Base-by-base conservation (phyloP, 768 basidiomycete genomes). In the Favolaschia claudopus region DNA sequence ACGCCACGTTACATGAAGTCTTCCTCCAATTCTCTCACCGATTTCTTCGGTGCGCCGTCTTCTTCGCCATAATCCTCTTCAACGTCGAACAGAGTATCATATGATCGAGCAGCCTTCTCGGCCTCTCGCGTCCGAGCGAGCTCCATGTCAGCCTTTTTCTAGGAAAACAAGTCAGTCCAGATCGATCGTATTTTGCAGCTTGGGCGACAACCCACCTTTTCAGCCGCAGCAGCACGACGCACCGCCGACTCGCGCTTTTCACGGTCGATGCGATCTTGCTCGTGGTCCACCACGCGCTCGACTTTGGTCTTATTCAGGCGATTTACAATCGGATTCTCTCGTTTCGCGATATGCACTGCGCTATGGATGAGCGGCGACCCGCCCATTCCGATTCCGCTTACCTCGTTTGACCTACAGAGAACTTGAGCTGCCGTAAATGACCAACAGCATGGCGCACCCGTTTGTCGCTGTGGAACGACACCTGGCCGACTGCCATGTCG, bases 401-500 rank as follows among this genome's bases (percentile, higher is more conserved):
- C 93, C 82, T 76, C 93, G 81, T 77, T 93, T 95, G 47, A 96
- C 92, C 90, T 93, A 53, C 22, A 22, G 36, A 22, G 17, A 24
- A 12, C 28, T 29, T 31, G 19, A 45, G 10, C 60, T 37, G 52
- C 22, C 14, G 3, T 9, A 4, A 20, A 19, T n/a, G 33, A 39
- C 8, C 53, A 46, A 31, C 22, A 34, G 8, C 5, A 14, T 27
- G 38, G 40, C 81, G 34, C 62, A 94, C 94, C 75, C 81, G 82
- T 70, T 96, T 95, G 69, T 97, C 94, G 55, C 80, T 91, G 64
- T 98, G 92, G 72, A 99, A 99, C 0, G 94, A 92, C 0, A 99
- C 97, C 68, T 95, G 91, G 0, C 97, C 97, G 4, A 96, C 89
- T 3, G 93, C 95, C 95, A 97, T 98, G 70, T 96, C 95, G 4